A percentile compares a stretch with the other conserved stretches of the same genome.
Evolutionary conservation across 2,329 filamentous ascomycete species (phyloP).

Genomic region (Neurospora sp.): DNA sequence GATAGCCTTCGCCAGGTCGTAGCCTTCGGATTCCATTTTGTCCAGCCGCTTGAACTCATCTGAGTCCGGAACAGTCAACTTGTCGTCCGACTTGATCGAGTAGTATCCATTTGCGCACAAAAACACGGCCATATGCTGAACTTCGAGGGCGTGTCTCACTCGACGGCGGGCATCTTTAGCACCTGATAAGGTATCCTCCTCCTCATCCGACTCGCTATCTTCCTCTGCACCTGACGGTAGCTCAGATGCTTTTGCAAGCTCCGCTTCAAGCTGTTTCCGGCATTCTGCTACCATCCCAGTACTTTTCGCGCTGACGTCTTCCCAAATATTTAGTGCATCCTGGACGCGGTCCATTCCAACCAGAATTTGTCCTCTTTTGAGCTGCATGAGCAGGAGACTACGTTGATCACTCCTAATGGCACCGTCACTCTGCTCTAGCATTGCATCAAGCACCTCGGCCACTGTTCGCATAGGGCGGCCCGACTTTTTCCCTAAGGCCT

Average conservation of each 20-base stretch:
- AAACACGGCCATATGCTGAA: constrained; percentile 74
- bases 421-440: constrained; percentile 78
- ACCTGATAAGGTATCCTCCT: constrained; percentile 25
- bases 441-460: constrained; percentile 74
- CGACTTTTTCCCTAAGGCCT: constrained; percentile 49
- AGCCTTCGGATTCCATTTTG: constrained; percentile 58
- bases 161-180: constrained; percentile 52
- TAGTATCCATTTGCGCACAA: constrained; percentile 77
- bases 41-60: constrained; percentile 58
- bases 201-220: constrained; percentile 25
- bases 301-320: constrained; percentile 40
- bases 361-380: constrained; percentile 66
- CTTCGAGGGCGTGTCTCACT: constrained; percentile 63
- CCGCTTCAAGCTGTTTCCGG: constrained; percentile 47
- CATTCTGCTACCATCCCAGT: constrained; percentile 49
- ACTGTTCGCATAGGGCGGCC: constrained; percentile 65
- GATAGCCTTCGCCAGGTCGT: constrained; percentile 67
- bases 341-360: constrained; percentile 62
- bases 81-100: constrained; percentile 65
- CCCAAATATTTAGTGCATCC: constrained; percentile 63
- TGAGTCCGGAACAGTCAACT: constrained; percentile 54
- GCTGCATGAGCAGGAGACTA: constrained; percentile 48
- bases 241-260: constrained; percentile 31
- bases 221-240: constrained; percentile 15
- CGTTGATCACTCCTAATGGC: constrained; percentile 60